Base-by-base conservation (phyloP, 2,329 filamentous ascomycete species). In the Colletotrichum spinosum region DNA sequence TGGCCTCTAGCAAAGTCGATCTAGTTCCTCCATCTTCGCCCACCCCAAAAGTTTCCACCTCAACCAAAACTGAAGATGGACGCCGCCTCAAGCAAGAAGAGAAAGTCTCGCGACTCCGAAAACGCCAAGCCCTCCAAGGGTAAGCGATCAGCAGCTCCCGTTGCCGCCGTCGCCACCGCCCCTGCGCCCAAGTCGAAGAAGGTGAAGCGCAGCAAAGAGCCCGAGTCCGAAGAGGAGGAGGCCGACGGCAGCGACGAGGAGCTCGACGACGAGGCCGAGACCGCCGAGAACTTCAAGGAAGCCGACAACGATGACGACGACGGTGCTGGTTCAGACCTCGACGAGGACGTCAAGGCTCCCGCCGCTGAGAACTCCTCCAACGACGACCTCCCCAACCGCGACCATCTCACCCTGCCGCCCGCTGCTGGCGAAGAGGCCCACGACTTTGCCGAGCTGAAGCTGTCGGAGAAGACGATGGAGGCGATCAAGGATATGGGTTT, bases 401-500 rank as follows among this genome's bases (percentile, higher is more conserved):
- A 75, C 65, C 75, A 78, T 74, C 76, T 84, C 77, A 72, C 85
- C 55, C 89, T 87, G 39, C 52, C 67, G n/a, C 81, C 82, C 41
- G 79, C 89, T 2, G 83, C 83, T 37, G 86, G 86, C 56, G 81
- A 79, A 54, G 86, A 90, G 61, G 89, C 90, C 25, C 83, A 90
- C 73, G 88, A 89, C 55, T 97, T 97, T 75, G 81, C 88, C 39
- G 91, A 98, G 70, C 83, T 99, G 68, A 92, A 92, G 59, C 86
- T 99, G 10, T 96, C 93, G 2, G 91, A 94, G 33, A 94, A 92
- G 79, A 97, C 94, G 0, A 91, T 94, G 85, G 89, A 91, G 80
- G 94, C 94, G 8, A 94, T 97, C 71, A 75, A 90, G 63, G 92
- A 92, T 69, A 98, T 99, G 95, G 92, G 92, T 12, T 97, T 98